Evolutionary conservation across 441 rosid genomes (phyloP).

Genomic region (Corymbia calophylla): DNA sequence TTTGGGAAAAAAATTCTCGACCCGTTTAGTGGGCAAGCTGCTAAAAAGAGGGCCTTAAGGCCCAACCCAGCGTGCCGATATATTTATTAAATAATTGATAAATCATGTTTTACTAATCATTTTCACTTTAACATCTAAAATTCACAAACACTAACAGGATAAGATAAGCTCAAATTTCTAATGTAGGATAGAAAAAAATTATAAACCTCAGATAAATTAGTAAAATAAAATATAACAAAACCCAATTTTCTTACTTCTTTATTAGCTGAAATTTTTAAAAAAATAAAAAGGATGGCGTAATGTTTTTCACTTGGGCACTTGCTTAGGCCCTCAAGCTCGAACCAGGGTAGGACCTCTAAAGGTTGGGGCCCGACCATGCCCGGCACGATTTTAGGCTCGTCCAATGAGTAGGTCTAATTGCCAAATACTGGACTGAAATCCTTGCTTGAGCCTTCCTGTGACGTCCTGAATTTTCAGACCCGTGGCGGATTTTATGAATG

Average conservation of each 20-base stretch:
- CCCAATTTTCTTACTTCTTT: background rate
- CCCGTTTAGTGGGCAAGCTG: rapidly evolving
- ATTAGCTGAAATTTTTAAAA: background rate
- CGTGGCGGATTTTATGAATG: no score
- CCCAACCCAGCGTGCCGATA: background rate
- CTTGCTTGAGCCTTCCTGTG: background rate
- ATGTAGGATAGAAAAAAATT: background rate
- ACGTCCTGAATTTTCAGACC: no score
- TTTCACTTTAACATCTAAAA: rapidly evolving
- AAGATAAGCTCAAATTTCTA: background rate
- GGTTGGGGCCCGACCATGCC: background rate
- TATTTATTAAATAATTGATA: background rate
- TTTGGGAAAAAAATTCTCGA: background rate
- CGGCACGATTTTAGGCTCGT: background rate
- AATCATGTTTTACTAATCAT: background rate
- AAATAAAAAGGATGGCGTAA: background rate
- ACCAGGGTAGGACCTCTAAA: background rate
- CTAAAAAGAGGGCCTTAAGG: background rate
- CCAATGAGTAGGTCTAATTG: background rate
- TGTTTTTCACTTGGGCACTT: background rate
- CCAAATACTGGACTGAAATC: background rate
- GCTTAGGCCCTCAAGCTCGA: background rate
- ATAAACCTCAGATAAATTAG: background rate
- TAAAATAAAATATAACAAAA: no score
- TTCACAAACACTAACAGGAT: background rate